Base-by-base conservation (phyloP, 495 filamentous ascomycete genomes). In the Xylaria nigripes region DNA sequence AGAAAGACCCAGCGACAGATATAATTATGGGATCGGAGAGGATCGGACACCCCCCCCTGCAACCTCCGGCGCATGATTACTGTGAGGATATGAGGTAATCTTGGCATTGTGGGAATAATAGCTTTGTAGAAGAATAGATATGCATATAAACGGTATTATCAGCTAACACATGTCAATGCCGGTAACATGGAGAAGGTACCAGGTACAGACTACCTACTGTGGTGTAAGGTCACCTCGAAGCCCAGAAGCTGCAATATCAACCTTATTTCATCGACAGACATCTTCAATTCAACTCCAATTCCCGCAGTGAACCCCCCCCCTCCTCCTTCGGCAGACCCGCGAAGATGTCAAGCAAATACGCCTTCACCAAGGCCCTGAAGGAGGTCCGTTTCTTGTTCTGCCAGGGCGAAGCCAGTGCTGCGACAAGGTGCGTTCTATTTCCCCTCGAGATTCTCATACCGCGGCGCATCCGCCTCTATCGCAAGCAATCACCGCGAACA, bases 361-460 rank as follows among this genome's bases (percentile, higher is more conserved):
- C 82, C 61, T 98, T 97, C 71, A 80, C 84, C 54, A 87, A 87
- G 67, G 70, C 78, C 54, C 75, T 98, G 65, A 96, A 92, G 80
- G 93, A 98, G 78, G 79, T 98, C 67, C 89, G 93, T 59, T 98
- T 98, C 75, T 78, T 91, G 56, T 90, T 97, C 75, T 97, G 94
- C 75, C 93, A 97, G 32, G 86, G 83, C 38, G 89, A 96, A 68
- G 81, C 86, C 63, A 95, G 92, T 74, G 85, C 86, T 59, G 84
- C 85, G 52, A 84, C 86, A 54, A 81, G 94, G 94, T 94, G 72
- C 61, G 75, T 63, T 55, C 32, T 21, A 51, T 50, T 52, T 45
- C 15, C 18, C 7, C 5, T 48, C 5, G 6, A 7, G 3, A 15
- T 15, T 12, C 32, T 15, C 32, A 36, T 36, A 25, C 8, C 7